Evolutionary conservation across 768 basidiomycete genomes (phyloP).

Genomic region (Candolleomyces aberdarensis): DNA sequence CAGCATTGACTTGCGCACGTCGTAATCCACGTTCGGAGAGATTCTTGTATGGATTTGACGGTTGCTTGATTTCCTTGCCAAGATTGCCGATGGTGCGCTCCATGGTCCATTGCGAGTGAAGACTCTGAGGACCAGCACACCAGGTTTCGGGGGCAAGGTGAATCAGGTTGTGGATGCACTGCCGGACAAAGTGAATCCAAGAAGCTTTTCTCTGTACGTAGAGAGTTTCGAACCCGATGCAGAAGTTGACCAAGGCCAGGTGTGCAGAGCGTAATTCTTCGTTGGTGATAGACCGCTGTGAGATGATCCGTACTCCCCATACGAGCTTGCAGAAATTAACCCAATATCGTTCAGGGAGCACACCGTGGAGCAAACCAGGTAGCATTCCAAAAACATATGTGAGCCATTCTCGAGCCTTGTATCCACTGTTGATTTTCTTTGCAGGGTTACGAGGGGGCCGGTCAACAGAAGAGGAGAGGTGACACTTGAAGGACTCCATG

Average conservation of each 20-base stretch:
- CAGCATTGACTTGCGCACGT: slow-evolving; percentile 18
- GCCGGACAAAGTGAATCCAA: slow-evolving; percentile 29
- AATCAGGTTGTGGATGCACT: slow-evolving; percentile 25
- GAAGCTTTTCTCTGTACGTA: slow-evolving; percentile 27
- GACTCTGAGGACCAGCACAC: slow-evolving; percentile 13
- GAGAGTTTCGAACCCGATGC: slow-evolving; percentile 28
- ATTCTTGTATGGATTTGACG: slow-evolving; percentile 23
- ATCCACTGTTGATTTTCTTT: slow-evolving; percentile 34
- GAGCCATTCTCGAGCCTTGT: slow-evolving; percentile 35
- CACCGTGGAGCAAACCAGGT: slow-evolving; percentile 24
- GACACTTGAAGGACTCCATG: background rate
- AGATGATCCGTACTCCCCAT: slow-evolving; percentile 17
- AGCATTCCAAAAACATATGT: slow-evolving; percentile 30
- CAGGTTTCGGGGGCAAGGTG: slow-evolving; percentile 23
- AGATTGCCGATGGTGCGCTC: slow-evolving; percentile 25
- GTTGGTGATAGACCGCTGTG: slow-evolving; percentile 17
- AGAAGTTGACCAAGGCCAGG: slow-evolving; percentile 21
- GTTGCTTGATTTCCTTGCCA: slow-evolving; percentile 21
- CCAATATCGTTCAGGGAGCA: slow-evolving; percentile 20
- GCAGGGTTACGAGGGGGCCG: slow-evolving; percentile 26
- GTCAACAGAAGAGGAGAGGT: slow-evolving; percentile 20
- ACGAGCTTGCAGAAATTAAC: slow-evolving; percentile 28
- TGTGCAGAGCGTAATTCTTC: slow-evolving; percentile 21
- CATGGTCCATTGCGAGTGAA: slow-evolving; percentile 28
- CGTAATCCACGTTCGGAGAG: slow-evolving; percentile 15